These are phyloP conservation scores for Wakefieldia striispora DNA, from an alignment of 768 basidiomycete genomes.

Conservation along the genomic window DNA sequence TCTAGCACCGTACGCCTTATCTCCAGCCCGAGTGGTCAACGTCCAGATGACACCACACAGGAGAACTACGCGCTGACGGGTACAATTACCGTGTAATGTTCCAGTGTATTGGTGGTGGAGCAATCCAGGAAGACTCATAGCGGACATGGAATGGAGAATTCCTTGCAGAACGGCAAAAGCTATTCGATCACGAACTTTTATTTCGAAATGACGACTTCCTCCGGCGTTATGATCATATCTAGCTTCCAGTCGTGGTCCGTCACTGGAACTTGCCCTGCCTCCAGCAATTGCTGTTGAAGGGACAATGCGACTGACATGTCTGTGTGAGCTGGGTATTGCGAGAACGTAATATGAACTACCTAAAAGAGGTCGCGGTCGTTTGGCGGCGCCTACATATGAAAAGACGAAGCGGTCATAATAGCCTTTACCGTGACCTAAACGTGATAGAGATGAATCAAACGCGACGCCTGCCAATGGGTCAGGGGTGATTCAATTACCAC, in stretches of 20 bases:
- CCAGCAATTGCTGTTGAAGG: conserved; percentile 60
- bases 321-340: conserved; percentile 13
- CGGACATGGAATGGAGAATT: conserved; percentile 26
- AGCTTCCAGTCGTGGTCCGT: conserved; percentile 61
- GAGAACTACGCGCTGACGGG: conserved; percentile 26
- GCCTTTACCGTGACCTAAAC: conserved; percentile 81
- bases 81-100: conserved; percentile 22
- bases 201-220: conserved; percentile 32
- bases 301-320: conserved; percentile 56
- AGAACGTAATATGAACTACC: conserved; percentile 40
- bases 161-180: conserved; percentile 7
- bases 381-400: conserved; percentile 42
- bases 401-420: conserved; percentile 78
- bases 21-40: conserved; percentile 32
- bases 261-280: conserved; percentile 49
- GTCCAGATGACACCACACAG: conserved; percentile 9
- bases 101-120: conserved; percentile 9
- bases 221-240: conserved; percentile 56
- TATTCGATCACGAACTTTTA: conserved; percentile 22
- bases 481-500: conserved; percentile 6
- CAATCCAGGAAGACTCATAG: conserved; percentile 15
- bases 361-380: conserved; percentile 51
- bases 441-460: conserved; percentile 65
- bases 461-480: conserved; percentile 54
- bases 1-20: conserved; percentile 41